A percentile compares a stretch with the other conserved stretches of the same genome.
phyloP scores from a whole-genome alignment of 73 alveolate species.

The Paramecium tetraurelia region DNA sequence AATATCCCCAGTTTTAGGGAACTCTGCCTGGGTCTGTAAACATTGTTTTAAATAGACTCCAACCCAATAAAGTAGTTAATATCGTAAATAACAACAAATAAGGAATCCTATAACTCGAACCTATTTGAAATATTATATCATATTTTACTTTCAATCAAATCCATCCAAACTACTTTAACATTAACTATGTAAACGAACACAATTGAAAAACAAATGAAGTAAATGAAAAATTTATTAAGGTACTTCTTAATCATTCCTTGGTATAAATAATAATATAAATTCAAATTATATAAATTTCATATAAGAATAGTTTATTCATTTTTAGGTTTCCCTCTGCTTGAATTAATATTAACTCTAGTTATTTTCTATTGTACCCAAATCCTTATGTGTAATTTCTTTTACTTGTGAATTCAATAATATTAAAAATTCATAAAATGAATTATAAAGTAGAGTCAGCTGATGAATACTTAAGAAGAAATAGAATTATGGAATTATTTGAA shows the following conservation, averaged over 20 bases:
- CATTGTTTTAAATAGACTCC: constrained; percentile 89
- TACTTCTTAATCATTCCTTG: constrained; percentile 6
- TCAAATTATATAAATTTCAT: not conserved
- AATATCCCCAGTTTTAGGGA: constrained; percentile 96
- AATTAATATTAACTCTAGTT: not conserved
- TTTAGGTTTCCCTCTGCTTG: not conserved
- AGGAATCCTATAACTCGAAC: not conserved
- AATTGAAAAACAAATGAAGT: constrained; percentile 25
- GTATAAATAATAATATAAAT: not conserved
- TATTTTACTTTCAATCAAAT: not conserved
- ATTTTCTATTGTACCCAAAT: not conserved
- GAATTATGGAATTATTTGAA: constrained; percentile 68
- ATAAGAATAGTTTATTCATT: not conserved
- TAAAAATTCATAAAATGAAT: not conserved
- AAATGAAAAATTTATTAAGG: constrained; percentile 29
- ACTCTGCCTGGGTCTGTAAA: constrained; percentile 97
- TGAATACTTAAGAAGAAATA: constrained; percentile 66
- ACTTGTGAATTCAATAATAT: not conserved
- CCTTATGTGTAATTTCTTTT: not conserved
- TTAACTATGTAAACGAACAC: not conserved
- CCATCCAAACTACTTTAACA: constrained; percentile 23
- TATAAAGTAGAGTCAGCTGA: constrained; percentile 61
- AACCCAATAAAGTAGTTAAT: constrained; percentile 69
- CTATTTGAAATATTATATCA: not conserved
- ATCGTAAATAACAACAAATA: not conserved